Conservation (phyloP, 2,329 filamentous ascomycete genomes). For the Annulohypoxylon truncatum region DNA sequence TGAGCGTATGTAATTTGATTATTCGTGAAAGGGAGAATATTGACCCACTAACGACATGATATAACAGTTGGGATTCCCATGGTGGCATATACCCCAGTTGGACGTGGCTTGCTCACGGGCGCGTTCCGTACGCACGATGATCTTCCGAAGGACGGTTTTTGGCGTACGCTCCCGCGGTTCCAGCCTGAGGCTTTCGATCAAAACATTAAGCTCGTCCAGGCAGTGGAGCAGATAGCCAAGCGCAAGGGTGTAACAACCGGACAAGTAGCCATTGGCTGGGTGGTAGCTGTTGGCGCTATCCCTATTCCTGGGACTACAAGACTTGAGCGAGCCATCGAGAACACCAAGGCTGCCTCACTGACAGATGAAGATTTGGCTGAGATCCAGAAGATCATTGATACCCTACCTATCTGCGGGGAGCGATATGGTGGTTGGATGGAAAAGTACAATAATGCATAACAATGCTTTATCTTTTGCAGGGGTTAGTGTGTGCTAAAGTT, state of each 20-base stretch:
- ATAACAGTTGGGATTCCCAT: constrained; percentile 65
- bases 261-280: constrained; percentile 68
- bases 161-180: constrained; percentile 62
- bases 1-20: constrained; percentile 53
- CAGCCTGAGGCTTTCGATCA: constrained; percentile 62
- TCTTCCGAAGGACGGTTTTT: constrained; percentile 58
- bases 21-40: constrained; percentile 51
- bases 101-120: constrained; percentile 61
- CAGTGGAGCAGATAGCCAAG: constrained; percentile 60
- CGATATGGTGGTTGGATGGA: constrained; percentile 23
- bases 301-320: constrained; percentile 52
- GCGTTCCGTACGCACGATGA: constrained; percentile 60
- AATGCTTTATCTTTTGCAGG: too few relatives aligned
- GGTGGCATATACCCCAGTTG: constrained; percentile 67
- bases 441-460: constrained; percentile 9
- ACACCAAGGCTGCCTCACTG: constrained; percentile 54
- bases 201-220: constrained; percentile 64
- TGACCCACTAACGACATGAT: constrained; percentile 59
- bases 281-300: constrained; percentile 57
- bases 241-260: constrained; percentile 60
- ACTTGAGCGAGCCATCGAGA: constrained; percentile 59
- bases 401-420: constrained; percentile 16
- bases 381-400: constrained; percentile 48
- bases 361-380: constrained; percentile 53
- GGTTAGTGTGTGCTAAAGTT: too few relatives aligned